phyloP scores from a whole-genome alignment of 1,139 yeast species.

The Blastobotrys niveus region DNA sequence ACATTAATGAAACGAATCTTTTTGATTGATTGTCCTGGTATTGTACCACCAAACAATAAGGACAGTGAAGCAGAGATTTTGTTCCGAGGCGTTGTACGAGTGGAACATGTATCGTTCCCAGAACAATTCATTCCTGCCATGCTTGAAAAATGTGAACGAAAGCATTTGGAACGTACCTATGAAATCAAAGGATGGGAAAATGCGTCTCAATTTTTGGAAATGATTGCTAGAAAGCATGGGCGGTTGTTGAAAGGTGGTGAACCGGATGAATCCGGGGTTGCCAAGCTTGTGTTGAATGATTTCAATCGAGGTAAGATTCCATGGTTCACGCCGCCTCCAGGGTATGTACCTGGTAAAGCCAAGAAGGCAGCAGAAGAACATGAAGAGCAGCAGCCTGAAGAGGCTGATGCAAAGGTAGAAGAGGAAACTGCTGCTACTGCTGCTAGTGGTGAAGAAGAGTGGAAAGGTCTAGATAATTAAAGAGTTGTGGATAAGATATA shows the following conservation, averaged over 20 bases:
- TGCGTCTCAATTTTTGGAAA: conserved; percentile 76
- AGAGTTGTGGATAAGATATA: no score
- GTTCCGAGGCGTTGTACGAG: conserved; percentile 96
- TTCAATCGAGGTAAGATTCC: conserved; percentile 97
- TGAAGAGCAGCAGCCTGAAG: conserved; percentile 14
- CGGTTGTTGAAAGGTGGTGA: conserved; percentile 94
- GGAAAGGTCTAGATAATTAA: conserved; percentile 22
- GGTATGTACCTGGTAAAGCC: conserved; percentile 39
- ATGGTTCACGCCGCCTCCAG: conserved; percentile 89
- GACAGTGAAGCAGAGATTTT: conserved; percentile 92
- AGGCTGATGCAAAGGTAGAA: not conserved
- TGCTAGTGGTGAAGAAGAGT: conserved; percentile 20
- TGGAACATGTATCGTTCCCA: conserved; percentile 90
- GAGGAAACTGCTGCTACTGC: not conserved
- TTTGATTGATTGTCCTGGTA: conserved; percentile 97
- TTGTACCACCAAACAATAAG: conserved; percentile 89
- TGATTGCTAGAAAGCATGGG: conserved; percentile 89
- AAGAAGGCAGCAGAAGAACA: conserved; percentile 16
- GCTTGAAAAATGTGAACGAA: conserved; percentile 75
- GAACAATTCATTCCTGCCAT: conserved; percentile 93
- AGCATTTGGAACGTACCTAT: conserved; percentile 92
- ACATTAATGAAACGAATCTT: conserved; percentile 94
- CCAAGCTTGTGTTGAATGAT: conserved; percentile 85
- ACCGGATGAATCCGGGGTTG: conserved; percentile 90
- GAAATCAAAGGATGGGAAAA: conserved; percentile 91